Evolutionary conservation across 2,329 filamentous ascomycete genomes (phyloP).

Genomic region (Trematosphaeria pertusa): DNA sequence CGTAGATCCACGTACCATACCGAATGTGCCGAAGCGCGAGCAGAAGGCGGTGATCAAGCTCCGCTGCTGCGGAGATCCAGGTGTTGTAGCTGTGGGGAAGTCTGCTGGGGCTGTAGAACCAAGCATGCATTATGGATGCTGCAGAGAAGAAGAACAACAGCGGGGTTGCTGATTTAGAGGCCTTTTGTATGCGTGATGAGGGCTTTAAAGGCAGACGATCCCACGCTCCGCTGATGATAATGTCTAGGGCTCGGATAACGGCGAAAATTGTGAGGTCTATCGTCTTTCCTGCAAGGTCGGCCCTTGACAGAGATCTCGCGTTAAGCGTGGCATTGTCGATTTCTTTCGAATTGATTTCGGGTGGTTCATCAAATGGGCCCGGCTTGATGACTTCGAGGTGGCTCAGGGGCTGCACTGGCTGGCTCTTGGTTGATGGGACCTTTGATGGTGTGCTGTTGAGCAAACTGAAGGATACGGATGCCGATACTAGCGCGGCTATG

Average conservation of each 20-base stretch:
- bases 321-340: constrained; percentile 12
- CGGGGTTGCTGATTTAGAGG: constrained; percentile 65
- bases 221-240: constrained; percentile 57
- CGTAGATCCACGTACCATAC: constrained; percentile 71
- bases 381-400: constrained; percentile 20
- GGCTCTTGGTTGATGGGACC: background rate
- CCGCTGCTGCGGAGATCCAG: constrained; percentile 81
- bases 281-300: constrained; percentile 70
- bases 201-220: constrained; percentile 59
- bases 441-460: constrained; percentile 52
- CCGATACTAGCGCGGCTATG: constrained; percentile 55
- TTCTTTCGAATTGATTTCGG: constrained; percentile 17
- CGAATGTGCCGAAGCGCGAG: constrained; percentile 73
- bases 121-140: constrained; percentile 85
- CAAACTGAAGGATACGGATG: constrained; percentile 57
- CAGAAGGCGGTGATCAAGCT: constrained; percentile 76
- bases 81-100: constrained; percentile 77
- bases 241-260: constrained; percentile 73
- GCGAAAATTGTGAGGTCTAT: constrained; percentile 85
- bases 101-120: constrained; percentile 77
- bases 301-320: constrained; percentile 17
- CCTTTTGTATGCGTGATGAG: constrained; percentile 4
- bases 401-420: constrained; percentile 6
- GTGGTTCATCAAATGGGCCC: constrained; percentile 35
- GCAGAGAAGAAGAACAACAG: constrained; percentile 74